Evolutionary conservation across 768 basidiomycete species (phyloP).

Genomic region (Neoboletus magnificus): DNA sequence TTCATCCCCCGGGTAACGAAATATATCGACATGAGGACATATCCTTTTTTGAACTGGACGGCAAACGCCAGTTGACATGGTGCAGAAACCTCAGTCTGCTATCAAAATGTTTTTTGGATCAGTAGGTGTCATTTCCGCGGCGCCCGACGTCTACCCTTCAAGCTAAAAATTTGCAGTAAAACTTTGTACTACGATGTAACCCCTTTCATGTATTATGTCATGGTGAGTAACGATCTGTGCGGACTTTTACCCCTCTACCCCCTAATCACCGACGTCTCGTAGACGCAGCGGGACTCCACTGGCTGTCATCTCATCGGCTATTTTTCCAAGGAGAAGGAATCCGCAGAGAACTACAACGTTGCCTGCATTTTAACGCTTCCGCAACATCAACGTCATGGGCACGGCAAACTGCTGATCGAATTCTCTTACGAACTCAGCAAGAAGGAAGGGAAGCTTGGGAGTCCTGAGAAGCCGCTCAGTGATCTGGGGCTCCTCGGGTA

Average conservation of each 20-base stretch:
- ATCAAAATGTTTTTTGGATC: slow-evolving; percentile 98
- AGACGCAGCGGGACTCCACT: slow-evolving; percentile 81
- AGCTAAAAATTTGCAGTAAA: slow-evolving; percentile 57
- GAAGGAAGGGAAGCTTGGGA: slow-evolving; percentile 92
- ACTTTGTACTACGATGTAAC: slow-evolving; percentile 99
- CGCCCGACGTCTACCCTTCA: neutral
- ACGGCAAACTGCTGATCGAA: slow-evolving; percentile 93
- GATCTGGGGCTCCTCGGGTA: slow-evolving; percentile 93
- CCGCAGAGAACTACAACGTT: slow-evolving; percentile 96
- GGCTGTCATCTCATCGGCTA: slow-evolving; percentile 97
- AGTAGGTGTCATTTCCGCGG: slow-evolving; percentile 53
- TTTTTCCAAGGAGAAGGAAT: slow-evolving; percentile 99
- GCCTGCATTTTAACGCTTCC: slow-evolving; percentile 99
- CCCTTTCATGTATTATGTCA: slow-evolving; percentile 99
- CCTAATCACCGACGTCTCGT: slow-evolving; percentile 8
- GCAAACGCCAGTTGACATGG: slow-evolving; percentile 92
- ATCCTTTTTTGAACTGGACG: slow-evolving; percentile 98
- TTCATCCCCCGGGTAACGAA: slow-evolving; percentile 98
- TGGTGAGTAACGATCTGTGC: slow-evolving; percentile 52
- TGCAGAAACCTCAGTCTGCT: slow-evolving; percentile 95
- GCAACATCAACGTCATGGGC: slow-evolving; percentile 95
- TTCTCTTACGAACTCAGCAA: slow-evolving; percentile 98
- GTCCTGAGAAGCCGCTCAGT: slow-evolving; percentile 95
- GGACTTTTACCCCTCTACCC: slow-evolving; percentile 9
- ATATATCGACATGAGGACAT: slow-evolving; percentile 98